Evolutionary conservation across 768 basidiomycete genomes (phyloP), one percentile per base, ranked within the genome.

Genomic region (Serendipita indica): DNA sequence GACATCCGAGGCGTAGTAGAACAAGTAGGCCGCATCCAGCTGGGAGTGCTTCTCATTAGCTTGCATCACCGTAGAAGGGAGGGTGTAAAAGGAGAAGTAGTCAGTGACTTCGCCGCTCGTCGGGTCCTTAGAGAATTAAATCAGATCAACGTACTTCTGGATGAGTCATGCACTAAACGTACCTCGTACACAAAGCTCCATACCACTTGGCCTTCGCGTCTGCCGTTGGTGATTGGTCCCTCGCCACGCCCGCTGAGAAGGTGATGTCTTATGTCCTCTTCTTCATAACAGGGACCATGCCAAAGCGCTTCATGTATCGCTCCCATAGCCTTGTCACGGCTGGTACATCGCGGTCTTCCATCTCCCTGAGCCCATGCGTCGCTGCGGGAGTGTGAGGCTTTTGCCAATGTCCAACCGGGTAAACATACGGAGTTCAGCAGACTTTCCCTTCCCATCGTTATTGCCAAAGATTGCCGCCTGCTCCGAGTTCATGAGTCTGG

Each of bases 101-200:
- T 99, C 96, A 1, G 94, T 97, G 65, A 99, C 84, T 62, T 78
- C 77, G 60, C 85, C 80, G 2, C 86, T 85, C 60, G 79, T 71
- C 1, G 88, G 86, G 69, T 97, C 79, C 93, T 98, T 62, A 22
- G 35, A 20, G 49, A 13, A n/a, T n/a, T 22, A 33, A 30, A 60
- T 30, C 45, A 27, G 22, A n/a, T 57, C 33, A 57, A 57, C 39
- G 62, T 49, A 28, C n/a, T 25, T 2, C 27, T 33, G 34, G 27
- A 43, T 22, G 39, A 37, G 14, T 25, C 16, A 39, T 58, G 33
- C 14, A 39, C 16, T 60, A 52, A 14, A 64, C 74, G 57, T 60
- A 85, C 94, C 80, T 98, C 93, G 45, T 96, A 87, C 32, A 99
- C 93, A 66, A 94, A 98, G 2, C 86, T 75, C 93, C 93, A 99